Percentiles rank a stretch among this genome's conserved stretches.
Conservation (phyloP, 768 basidiomycete genomes). For the Hirschioporus abietinus region DNA sequence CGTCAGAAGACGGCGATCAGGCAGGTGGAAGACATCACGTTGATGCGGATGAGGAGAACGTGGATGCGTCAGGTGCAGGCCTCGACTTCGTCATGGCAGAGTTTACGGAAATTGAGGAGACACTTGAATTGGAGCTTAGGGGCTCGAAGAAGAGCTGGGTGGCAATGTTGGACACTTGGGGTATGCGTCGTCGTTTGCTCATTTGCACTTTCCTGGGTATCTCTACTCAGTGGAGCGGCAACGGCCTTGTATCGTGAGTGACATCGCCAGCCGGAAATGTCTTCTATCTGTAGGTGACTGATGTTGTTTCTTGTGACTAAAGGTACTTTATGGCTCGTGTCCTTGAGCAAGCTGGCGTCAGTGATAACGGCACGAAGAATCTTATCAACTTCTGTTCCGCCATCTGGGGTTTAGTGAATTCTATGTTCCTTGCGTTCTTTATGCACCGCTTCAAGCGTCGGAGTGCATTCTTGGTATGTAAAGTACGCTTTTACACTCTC, state of each 20-base stretch:
- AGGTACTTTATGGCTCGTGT: constrained; percentile 54
- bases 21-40: constrained; percentile 19
- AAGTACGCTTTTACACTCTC: background rate
- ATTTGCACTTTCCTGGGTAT: constrained; percentile 47
- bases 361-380: constrained; percentile 46
- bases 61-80: constrained; percentile 27
- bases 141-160: constrained; percentile 41
- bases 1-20: constrained; percentile 12
- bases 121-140: constrained; percentile 47
- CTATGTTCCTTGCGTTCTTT: constrained; percentile 43
- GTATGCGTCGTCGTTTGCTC: constrained; percentile 48
- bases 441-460: constrained; percentile 43
- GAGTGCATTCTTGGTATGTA: constrained; percentile 42
- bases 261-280: constrained; percentile 8
- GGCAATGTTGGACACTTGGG: constrained; percentile 39
- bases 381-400: constrained; percentile 51
- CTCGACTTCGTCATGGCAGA: constrained; percentile 56
- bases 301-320: background rate
- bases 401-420: constrained; percentile 52
- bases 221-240: constrained; percentile 61
- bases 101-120: constrained; percentile 50
- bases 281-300: background rate
- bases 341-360: constrained; percentile 46
- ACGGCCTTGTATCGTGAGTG: constrained; percentile 49
- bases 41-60: constrained; percentile 22